A percentile compares a stretch with the other conserved stretches of the same genome.
These are phyloP conservation scores for Elsinoe perseae DNA, from an alignment of 2,329 filamentous ascomycete genomes.

Conservation along the genomic window DNA sequence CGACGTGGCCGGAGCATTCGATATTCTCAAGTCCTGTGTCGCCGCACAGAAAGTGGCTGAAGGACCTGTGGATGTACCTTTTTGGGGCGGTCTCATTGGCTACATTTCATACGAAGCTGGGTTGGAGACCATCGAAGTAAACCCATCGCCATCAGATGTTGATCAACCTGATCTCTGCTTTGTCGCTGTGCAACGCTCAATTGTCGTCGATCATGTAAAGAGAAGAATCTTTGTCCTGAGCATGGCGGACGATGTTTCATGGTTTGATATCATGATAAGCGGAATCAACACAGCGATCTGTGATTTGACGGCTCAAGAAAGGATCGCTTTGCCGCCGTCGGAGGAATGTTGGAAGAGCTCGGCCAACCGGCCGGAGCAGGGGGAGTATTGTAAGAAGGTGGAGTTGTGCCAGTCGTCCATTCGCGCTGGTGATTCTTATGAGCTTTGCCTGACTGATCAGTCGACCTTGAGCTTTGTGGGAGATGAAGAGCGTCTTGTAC, in stretches of 20 bases:
- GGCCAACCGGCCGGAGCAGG: conserved; percentile 23
- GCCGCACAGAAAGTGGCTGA: conserved; percentile 22
- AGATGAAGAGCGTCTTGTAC: conserved; percentile 16
- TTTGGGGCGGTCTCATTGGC: conserved; percentile 77
- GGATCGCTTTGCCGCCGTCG: neutral
- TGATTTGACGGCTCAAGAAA: neutral
- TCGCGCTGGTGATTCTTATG: conserved; percentile 72
- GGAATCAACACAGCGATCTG: conserved; percentile 22
- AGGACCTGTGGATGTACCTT: conserved; percentile 44
- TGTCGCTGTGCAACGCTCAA: conserved; percentile 65
- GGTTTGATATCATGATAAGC: neutral
- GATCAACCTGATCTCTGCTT: conserved; percentile 63
- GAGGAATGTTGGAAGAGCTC: conserved; percentile 6
- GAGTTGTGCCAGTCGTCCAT: conserved; percentile 62
- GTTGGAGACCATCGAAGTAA: conserved; percentile 51
- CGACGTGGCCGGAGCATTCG: conserved; percentile 1
- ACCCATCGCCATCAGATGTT: conserved; percentile 30
- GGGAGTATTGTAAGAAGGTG: conserved; percentile 59
- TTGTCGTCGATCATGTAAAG: conserved; percentile 66
- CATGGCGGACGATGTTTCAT: conserved; percentile 37
- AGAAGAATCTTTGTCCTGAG: conserved; percentile 60
- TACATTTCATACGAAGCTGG: conserved; percentile 82
- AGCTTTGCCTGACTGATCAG: conserved; percentile 73
- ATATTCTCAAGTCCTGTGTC: neutral
- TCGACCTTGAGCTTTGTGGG: conserved; percentile 49